Evolutionary conservation across 2,329 filamentous ascomycete species (phyloP), one percentile per base, ranked within the genome.

Genomic region (Aspergillus fischeri): DNA sequence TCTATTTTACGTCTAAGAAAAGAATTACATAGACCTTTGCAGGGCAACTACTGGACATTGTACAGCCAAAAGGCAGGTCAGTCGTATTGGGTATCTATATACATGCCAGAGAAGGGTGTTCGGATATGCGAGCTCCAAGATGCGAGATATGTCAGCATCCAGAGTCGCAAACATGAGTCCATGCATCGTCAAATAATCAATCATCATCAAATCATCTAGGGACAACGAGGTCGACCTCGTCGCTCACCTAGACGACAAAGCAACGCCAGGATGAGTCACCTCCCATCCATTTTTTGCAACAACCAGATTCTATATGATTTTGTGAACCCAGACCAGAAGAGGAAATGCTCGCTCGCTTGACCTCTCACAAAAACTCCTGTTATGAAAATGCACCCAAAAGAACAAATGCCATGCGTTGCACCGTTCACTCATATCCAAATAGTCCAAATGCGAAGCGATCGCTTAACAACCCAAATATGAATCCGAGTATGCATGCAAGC

Each of bases 331-430:
- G 32, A 54, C 51, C 38, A 52, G 24, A 45, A 53, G 29, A 53
- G 51, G 29, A 42, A 58, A 63, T 59, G 60, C 60, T 61, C 54
- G 55, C 59, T 64, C 52, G 60, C 60, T 61, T 55, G 54, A 55
- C 57, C 42, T 49, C 21, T 45, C 21, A 50, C 25, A 29, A 58
- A 54, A 62, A 62, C 64, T 58, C 61, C 59, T 51, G 55, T 42
- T 61, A 49, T 57, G 55, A 60, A 53, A 60, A 65, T 62, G 63
- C 63, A 62, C 52, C 52, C 54, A 51, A 54, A 55, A 60, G 49
- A 55, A 54, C 24, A 56, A 49, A 64, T 64, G 63, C 60, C 56
- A 56, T 61, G 61, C 63, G 62, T 66, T 57, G 63, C 53, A 61
- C 59, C 63, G 55, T 65, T 59, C 58, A 60, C 52, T 64, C 64